A percentile compares a stretch with the other conserved stretches of the same genome.
phyloP scores from a whole-genome alignment of 768 basidiomycete species.

The Rhizopogon roseolus region DNA sequence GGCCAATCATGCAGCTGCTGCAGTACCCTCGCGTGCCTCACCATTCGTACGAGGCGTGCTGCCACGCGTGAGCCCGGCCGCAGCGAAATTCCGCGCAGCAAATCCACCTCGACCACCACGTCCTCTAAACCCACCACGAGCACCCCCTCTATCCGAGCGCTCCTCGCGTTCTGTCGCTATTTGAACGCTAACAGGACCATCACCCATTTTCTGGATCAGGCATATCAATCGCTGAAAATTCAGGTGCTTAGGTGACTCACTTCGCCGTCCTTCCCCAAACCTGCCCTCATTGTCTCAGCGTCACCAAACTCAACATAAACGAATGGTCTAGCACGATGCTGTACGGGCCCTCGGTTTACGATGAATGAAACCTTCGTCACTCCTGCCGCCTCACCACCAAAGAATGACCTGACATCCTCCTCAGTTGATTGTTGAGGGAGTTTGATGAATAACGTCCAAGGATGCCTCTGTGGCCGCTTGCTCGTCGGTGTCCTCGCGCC shows the following conservation, averaged over 20 bases:
- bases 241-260: conserved; percentile 34
- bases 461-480: conserved; percentile 58
- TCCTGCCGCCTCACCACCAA: conserved; percentile 62
- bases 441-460: conserved; percentile 85
- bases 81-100: conserved; percentile 61
- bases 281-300: conserved; percentile 80
- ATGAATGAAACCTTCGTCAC: conserved; percentile 60
- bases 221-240: conserved; percentile 6
- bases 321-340: conserved; percentile 46
- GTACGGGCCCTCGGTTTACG: conserved; percentile 26
- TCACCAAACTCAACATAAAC: conserved; percentile 90
- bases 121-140: conserved; percentile 50
- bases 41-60: conserved; percentile 26
- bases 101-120: conserved; percentile 49
- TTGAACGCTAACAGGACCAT: conserved; percentile 59
- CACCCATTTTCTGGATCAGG: conserved; percentile 59
- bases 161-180: conserved; percentile 59
- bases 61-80: conserved; percentile 55
- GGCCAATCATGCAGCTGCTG: conserved; percentile 19
- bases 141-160: conserved; percentile 28
- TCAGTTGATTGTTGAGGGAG: conserved; percentile 53
- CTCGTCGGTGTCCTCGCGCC: conserved; percentile 72
- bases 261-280: conserved; percentile 68
- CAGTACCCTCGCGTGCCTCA: conserved; percentile 20
- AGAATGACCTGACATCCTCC: conserved; percentile 69